phyloP scores from a whole-genome alignment of 805 yeast genomes.

The Yarrowia sp. region DNA sequence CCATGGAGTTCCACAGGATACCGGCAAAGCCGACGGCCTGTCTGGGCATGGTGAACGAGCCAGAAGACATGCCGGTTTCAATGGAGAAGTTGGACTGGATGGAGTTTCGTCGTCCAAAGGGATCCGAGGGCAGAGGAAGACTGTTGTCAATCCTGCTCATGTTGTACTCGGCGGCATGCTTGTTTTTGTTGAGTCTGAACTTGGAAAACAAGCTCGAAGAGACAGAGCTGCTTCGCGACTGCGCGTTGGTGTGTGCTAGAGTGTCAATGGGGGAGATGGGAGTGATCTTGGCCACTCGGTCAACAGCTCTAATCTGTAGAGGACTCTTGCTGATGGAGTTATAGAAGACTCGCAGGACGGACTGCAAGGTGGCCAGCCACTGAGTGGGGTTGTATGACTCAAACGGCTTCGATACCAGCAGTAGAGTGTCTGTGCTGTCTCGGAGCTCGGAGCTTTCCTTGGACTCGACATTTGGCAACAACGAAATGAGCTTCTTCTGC shows the following conservation, averaged over 20 bases:
- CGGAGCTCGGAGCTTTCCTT: not conserved
- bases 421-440: slow-evolving; percentile 40
- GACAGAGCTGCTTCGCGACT: not conserved
- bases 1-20: slow-evolving; percentile 47
- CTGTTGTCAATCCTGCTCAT: slow-evolving; percentile 29
- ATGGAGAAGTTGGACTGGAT: slow-evolving; percentile 51
- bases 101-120: slow-evolving; percentile 42
- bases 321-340: slow-evolving; percentile 46
- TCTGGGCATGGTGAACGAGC: slow-evolving; percentile 46
- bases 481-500: slow-evolving; percentile 44
- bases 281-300: slow-evolving; percentile 21
- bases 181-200: slow-evolving; percentile 25
- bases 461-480: not conserved
- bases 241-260: slow-evolving; percentile 18
- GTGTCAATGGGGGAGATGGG: slow-evolving; percentile 14
- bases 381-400: slow-evolving; percentile 41
- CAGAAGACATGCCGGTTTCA: slow-evolving; percentile 47
- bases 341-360: slow-evolving; percentile 44
- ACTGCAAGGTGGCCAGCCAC: slow-evolving; percentile 45
- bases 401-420: slow-evolving; percentile 40
- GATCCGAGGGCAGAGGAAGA: slow-evolving; percentile 8
- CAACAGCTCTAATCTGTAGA: slow-evolving; percentile 38
- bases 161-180: slow-evolving; percentile 14
- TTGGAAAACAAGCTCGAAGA: slow-evolving; percentile 23
- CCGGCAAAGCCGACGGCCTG: slow-evolving; percentile 50